These are phyloP conservation scores for Thalassiosira mediterranea DNA, from an alignment of 352 stramenopile genomes.

Conservation along the genomic window DNA sequence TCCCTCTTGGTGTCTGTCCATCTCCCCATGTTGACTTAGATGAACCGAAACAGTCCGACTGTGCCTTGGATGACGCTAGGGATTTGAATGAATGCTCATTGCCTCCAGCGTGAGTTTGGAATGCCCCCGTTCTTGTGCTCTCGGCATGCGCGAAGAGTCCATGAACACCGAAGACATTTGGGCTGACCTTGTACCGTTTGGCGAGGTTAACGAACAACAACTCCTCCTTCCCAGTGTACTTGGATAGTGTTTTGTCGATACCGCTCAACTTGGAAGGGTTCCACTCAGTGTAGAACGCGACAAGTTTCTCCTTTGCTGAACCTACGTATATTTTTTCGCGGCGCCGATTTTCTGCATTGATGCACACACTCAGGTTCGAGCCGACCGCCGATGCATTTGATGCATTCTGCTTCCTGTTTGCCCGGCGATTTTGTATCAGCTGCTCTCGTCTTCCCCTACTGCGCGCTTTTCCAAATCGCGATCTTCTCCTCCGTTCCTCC, in stretches of 20 bases:
- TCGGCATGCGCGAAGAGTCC: neutral
- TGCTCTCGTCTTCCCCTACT: too few relatives aligned
- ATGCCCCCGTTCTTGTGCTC: conserved; percentile 3
- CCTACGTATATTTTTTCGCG: conserved; percentile 4
- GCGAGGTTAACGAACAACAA: conserved; percentile 80
- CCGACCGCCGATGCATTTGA: too few relatives aligned
- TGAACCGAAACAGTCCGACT: conserved; percentile 6
- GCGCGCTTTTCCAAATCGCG: too few relatives aligned
- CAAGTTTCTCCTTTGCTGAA: neutral
- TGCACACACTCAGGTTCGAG: too few relatives aligned
- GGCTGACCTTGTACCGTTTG: conserved; percentile 83
- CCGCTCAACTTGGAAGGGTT: conserved; percentile 68
- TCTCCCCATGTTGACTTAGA: neutral
- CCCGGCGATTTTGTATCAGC: too few relatives aligned
- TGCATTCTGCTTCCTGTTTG: too few relatives aligned
- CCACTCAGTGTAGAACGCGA: conserved; percentile 75
- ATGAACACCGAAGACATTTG: conserved; percentile 65
- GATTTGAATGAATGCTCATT: conserved; percentile 2
- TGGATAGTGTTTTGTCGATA: conserved; percentile 77
- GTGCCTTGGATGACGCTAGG: conserved; percentile 15
- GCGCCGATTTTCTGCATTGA: too few relatives aligned
- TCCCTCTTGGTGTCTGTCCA: neutral
- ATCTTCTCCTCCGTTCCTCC: conserved; percentile 18
- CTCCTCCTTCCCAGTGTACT: conserved; percentile 81
- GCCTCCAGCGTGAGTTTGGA: conserved; percentile 4